Evolutionary conservation across 805 yeast genomes (phyloP), one percentile per base, ranked within the genome.

Genomic region (Barnettozyma pratensis): DNA sequence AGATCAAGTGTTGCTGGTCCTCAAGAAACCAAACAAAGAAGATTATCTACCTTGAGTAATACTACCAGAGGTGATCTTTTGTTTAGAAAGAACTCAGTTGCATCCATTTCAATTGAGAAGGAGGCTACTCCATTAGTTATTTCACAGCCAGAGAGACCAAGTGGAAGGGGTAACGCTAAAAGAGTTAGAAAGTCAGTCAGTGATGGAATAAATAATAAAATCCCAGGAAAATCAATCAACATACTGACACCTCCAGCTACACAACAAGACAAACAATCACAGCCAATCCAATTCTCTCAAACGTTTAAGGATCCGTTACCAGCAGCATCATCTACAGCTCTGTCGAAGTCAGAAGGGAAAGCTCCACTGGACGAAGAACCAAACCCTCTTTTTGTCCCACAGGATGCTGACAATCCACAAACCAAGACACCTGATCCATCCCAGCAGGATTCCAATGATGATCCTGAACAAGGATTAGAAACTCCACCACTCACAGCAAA

Each of bases 21-120:
- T 8, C 46, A 55, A 34, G 55, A 54, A 7, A 52, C 57, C 38
- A 51, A 59, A 58, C 51, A 71, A 65, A 54, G 67, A 66, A 52
- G 81, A 70, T 34, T 79, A 62, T 54, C 69, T 48, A 57, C 71
- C 35, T 48, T 72, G 61, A 53, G 65, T 55, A 42, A 67, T 65
- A 44, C 65, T 46, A 19, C 66, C 12, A 64, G 60, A 48, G 26
- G 63, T 14, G 57, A 66, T 5, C 62, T 59, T 26, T 64, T 70
- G 19, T 54, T 70, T n/a, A 63, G 65, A 46, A 66, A 63, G 48
- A 48, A 59, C 30, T 32, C 54, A 4, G 42, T 38, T 26, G 12
- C 28, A 9, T 26, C 37, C 26, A 28, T 42, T 7, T 14, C 32
- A 10, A 32, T 19, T 8, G 43, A 41, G 5, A 38, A 31, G 34